Conservation (phyloP, 2,329 filamentous ascomycete genomes). For the Cercospora sp. region DNA sequence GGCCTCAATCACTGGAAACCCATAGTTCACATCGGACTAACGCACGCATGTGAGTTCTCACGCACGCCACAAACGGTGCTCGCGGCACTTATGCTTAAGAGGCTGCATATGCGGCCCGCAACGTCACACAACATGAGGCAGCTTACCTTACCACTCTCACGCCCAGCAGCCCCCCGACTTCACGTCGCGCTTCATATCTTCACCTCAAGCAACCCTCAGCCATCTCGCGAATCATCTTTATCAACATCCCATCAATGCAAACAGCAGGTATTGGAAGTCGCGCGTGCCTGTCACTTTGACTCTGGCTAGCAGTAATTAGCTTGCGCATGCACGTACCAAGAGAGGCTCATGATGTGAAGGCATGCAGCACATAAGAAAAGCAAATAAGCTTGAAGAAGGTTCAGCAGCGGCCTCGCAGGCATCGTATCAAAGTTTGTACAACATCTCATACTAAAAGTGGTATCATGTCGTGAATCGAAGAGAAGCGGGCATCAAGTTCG, state of each 20-base stretch:
- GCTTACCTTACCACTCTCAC: neutral
- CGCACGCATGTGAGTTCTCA: neutral
- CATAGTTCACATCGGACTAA: neutral
- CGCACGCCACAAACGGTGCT: neutral
- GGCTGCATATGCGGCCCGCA: neutral
- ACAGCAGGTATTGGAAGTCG: neutral
- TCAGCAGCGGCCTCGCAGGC: neutral
- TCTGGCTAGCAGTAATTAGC: neutral
- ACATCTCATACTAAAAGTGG: neutral
- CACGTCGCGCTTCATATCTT: neutral
- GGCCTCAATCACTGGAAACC: neutral
- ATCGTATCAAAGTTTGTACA: neutral
- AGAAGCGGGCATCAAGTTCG: neutral
- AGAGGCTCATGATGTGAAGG: neutral
- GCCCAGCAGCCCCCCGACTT: neutral
- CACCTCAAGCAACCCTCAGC: neutral
- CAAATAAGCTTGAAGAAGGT: neutral
- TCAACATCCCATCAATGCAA: neutral
- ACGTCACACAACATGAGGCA: neutral
- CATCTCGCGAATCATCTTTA: neutral
- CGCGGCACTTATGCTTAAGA: neutral
- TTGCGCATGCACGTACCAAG: neutral
- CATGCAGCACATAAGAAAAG: neutral
- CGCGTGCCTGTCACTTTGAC: neutral
- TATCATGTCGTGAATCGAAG: constrained; percentile 6